Base-by-base conservation (phyloP, 495 filamentous ascomycete species). In the Xylaria bambusicola region DNA sequence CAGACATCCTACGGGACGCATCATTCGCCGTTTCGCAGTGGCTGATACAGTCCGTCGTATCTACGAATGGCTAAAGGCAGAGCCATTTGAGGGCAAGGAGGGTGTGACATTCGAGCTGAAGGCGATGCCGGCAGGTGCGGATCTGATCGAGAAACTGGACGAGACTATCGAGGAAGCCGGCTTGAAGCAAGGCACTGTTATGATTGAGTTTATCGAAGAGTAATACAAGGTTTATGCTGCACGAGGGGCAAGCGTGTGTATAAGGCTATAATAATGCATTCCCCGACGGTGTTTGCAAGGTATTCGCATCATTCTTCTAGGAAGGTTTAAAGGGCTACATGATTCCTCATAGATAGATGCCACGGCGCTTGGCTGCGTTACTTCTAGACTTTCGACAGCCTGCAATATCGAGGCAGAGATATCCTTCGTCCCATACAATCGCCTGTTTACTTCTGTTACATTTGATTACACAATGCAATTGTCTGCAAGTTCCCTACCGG, bases 21-120 rank as follows among this genome's bases (percentile, higher is more conserved):
- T 93, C 17, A 91, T 98, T 36, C 86, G 93, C 17, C 82, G 88
- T 13, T 98, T 98, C 74, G 70, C 79, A 7, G 69, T 92, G n/a
- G 71, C 83, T n/a, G 94, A 98, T 46, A 81, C 82, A 0, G 92
- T 98, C 6, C 76, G 83, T 45, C 82, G 91, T 12, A 84, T 98
- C 33, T 98, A 93, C 68, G 94, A 98, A 76, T 98, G 93, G 91
- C 83, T 98, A 40, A 98, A 98, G 74, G 89, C 92, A 4, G 86
- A 90, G 26, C 83, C 87, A 13, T 66, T 87, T 52, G 85, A 88
- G 52, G 92, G 88, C 49, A 93, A 93, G 71, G 84, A 84, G 33
- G 90, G 88, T 0, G 74, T 88, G 18, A 66, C 83, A 46, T 97
- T 98, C 74, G 94, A 97, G 65, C 81, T 98, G 56, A 89, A 91